Percentiles rank a stretch among this genome's conserved stretches.
Conservation (phyloP, 2,329 filamentous ascomycete genomes). For the Claviceps fusiformis region DNA sequence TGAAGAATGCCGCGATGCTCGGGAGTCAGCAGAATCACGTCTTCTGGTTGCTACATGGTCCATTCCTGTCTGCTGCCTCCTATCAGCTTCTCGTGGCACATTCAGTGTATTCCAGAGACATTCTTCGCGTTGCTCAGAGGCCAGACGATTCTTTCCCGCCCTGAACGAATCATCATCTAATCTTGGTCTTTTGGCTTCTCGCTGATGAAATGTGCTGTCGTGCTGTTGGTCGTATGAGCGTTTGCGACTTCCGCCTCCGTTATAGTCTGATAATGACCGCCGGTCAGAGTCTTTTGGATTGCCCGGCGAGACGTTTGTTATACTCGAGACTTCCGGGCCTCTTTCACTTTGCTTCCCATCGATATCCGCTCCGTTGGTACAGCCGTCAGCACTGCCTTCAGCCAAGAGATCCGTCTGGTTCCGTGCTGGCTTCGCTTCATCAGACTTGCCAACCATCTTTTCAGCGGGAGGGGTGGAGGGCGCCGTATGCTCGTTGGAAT, state of each 20-base stretch:
- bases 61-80: conserved; percentile 1
- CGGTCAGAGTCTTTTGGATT: neutral
- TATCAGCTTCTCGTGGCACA: conserved; percentile 5
- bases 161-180: neutral
- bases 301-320: neutral
- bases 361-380: neutral
- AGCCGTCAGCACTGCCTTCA: neutral
- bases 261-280: neutral
- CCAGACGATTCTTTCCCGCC: conserved; percentile 16
- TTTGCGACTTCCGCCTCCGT: neutral
- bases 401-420: neutral
- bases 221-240: neutral
- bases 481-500: neutral
- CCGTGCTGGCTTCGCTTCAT: neutral
- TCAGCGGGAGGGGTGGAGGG: neutral
- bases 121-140: conserved; percentile 13
- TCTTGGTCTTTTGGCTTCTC: neutral
- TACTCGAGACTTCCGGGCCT: neutral
- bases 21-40: conserved; percentile 12
- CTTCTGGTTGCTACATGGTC: neutral
- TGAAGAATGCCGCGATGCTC: conserved; percentile 17
- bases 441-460: neutral
- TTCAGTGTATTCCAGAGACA: conserved; percentile 6
- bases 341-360: neutral
- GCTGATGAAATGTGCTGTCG: neutral